A percentile compares a stretch with the other conserved stretches of the same genome.
Evolutionary conservation across 1,139 yeast species (phyloP).

Genomic region (Lodderomyces parapsilosis): DNA sequence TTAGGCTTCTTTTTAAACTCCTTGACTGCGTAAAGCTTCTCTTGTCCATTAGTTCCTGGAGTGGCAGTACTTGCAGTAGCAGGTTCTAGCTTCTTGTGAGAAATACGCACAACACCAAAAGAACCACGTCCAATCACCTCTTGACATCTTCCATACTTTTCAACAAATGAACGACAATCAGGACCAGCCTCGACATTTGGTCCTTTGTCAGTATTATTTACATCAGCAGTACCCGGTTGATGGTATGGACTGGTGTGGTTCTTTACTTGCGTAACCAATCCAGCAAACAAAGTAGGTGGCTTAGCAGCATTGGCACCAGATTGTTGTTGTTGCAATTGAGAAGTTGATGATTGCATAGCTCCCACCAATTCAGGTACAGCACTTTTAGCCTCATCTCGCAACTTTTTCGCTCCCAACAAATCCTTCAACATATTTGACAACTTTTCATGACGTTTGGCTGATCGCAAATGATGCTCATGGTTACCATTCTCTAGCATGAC

Average conservation of each 20-base stretch:
- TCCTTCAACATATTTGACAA: constrained; percentile 84
- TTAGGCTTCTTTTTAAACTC: constrained; percentile 44
- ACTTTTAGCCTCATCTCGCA: constrained; percentile 76
- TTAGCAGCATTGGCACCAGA: constrained; percentile 14
- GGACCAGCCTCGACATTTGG: constrained; percentile 7
- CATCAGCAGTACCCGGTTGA: constrained; percentile 14
- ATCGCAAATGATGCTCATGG: constrained; percentile 77
- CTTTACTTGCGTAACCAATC: constrained; percentile 70
- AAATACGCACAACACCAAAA: constrained; percentile 47
- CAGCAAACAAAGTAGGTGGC: constrained; percentile 82
- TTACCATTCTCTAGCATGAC: constrained; percentile 58
- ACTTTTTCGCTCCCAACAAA: constrained; percentile 74
- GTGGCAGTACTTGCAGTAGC: neutral
- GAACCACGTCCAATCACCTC: constrained; percentile 51
- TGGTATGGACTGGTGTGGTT: constrained; percentile 25
- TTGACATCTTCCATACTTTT: constrained; percentile 50
- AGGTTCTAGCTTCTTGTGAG: constrained; percentile 36
- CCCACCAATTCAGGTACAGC: constrained; percentile 72
- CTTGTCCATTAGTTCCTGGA: constrained; percentile 14
- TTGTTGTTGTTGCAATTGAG: constrained; percentile 12
- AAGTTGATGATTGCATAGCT: constrained; percentile 13
- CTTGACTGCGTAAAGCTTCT: constrained; percentile 46
- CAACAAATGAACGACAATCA: constrained; percentile 45
- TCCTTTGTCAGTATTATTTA: neutral
- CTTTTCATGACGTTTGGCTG: constrained; percentile 85